A percentile compares a stretch with the other conserved stretches of the same genome.
phyloP scores from a whole-genome alignment of 176 grass and related monocot genomes.

The Stipa capillata region DNA sequence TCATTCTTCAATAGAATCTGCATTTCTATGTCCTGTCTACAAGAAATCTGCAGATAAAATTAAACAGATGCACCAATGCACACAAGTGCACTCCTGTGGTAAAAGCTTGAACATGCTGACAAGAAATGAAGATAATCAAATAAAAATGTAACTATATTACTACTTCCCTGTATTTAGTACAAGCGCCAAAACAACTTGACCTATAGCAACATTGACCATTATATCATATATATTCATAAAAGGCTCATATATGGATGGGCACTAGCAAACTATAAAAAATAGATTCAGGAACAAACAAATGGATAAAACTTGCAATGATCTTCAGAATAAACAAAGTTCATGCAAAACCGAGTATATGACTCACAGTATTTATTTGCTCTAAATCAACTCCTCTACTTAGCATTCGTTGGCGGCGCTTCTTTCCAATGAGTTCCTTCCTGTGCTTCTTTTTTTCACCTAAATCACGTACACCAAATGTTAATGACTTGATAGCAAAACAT shows the following conservation, averaged over 20 bases:
- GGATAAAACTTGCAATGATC: not conserved
- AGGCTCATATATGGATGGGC: not conserved
- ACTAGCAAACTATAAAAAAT: not conserved
- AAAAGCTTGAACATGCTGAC: not conserved
- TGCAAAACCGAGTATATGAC: constrained; percentile 23
- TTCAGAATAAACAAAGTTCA: not conserved
- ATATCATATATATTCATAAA: not conserved
- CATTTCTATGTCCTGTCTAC: not conserved
- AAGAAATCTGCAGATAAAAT: not conserved
- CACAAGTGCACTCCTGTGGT: not conserved
- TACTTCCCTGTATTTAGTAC: not conserved
- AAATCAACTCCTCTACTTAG: constrained; percentile 89
- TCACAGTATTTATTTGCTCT: constrained; percentile 80
- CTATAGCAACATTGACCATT: not conserved
- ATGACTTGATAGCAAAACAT: not conserved
- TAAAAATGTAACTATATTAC: not conserved
- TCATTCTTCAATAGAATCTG: not conserved
- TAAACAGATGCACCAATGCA: not conserved
- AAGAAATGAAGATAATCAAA: not conserved
- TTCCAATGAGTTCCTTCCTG: constrained; percentile 73
- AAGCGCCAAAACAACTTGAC: too few species aligned
- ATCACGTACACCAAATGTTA: constrained; percentile 13
- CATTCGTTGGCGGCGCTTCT: constrained; percentile 79
- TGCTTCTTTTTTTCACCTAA: constrained; percentile 90
- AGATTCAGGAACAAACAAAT: not conserved